Percentiles rank a stretch among this genome's conserved stretches.
Evolutionary conservation across 352 stramenopile genomes (phyloP).

Genomic region (Globisporangium canariense): DNA sequence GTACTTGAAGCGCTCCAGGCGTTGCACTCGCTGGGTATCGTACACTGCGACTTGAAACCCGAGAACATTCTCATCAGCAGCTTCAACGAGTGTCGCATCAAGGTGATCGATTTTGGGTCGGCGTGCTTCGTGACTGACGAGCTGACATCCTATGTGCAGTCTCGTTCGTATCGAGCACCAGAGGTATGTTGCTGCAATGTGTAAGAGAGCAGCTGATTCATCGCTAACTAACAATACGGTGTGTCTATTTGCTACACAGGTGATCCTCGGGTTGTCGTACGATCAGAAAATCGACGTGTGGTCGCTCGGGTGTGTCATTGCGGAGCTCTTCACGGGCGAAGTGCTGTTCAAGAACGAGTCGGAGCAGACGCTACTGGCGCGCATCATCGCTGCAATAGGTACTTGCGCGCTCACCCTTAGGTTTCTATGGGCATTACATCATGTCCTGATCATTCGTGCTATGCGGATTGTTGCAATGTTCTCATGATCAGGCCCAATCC

Average conservation of each 20-base stretch:
- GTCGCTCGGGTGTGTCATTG: slow-evolving; percentile 86
- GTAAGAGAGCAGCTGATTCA: slow-evolving; percentile 26
- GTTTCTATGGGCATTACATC: background rate
- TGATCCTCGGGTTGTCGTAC: slow-evolving; percentile 95
- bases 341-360: slow-evolving; percentile 87
- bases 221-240: background rate
- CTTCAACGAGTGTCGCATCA: slow-evolving; percentile 90
- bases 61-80: slow-evolving; percentile 95
- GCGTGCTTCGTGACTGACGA: slow-evolving; percentile 94
- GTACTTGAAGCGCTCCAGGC: slow-evolving; percentile 90
- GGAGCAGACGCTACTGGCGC: slow-evolving; percentile 91
- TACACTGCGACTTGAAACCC: slow-evolving; percentile 99
- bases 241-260: slow-evolving; percentile 25
- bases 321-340: slow-evolving; percentile 85
- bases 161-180: slow-evolving; percentile 95
- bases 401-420: slow-evolving; percentile 4
- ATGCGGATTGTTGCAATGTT: background rate
- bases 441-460: background rate
- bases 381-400: slow-evolving; percentile 84
- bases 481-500: slow-evolving; percentile 47
- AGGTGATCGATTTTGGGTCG: slow-evolving; percentile 99
- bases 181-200: slow-evolving; percentile 77
- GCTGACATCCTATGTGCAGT: slow-evolving; percentile 97
- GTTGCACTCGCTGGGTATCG: slow-evolving; percentile 88
- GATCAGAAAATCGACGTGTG: slow-evolving; percentile 87